phyloP scores from a whole-genome alignment of 139 green algal genomes.

The Chlamydomonas sp. region DNA sequence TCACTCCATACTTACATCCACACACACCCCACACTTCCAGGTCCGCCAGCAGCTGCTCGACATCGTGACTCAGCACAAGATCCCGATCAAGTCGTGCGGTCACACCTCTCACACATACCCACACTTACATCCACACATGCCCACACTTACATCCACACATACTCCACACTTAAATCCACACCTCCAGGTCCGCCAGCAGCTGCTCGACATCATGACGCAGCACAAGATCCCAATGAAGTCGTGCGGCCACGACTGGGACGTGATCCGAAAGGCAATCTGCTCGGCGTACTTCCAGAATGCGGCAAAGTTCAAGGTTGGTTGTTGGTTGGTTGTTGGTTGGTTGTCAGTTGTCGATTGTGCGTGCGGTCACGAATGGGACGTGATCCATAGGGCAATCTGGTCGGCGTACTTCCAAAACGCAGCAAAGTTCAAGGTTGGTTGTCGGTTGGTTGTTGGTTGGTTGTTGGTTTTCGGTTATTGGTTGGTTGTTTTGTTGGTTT shows the following conservation, averaged over 20 bases:
- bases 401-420: conserved; percentile 95
- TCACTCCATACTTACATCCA: background rate
- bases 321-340: no score
- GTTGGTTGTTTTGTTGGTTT: no score
- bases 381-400: conserved; percentile 92
- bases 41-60: conserved; percentile 82
- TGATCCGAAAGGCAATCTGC: conserved; percentile 93
- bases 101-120: no score
- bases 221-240: conserved; percentile 69
- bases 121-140: no score
- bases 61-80: conserved; percentile 92
- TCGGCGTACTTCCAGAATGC: conserved; percentile 95
- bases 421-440: conserved; percentile 90
- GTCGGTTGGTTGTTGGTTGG: no score
- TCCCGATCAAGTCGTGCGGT: conserved; percentile 53
- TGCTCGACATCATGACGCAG: conserved; percentile 92
- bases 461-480: no score
- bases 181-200: conserved; percentile 75
- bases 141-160: no score
- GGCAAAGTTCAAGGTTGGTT: conserved; percentile 90
- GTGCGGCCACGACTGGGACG: conserved; percentile 83
- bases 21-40: conserved; percentile 16
- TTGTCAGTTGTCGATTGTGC: no score
- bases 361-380: conserved; percentile 83
- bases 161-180: no score